A percentile compares a stretch with the other conserved stretches of the same genome.
phyloP scores from a whole-genome alignment of 2,329 filamentous ascomycete genomes.

The Calonectria pteridis region DNA sequence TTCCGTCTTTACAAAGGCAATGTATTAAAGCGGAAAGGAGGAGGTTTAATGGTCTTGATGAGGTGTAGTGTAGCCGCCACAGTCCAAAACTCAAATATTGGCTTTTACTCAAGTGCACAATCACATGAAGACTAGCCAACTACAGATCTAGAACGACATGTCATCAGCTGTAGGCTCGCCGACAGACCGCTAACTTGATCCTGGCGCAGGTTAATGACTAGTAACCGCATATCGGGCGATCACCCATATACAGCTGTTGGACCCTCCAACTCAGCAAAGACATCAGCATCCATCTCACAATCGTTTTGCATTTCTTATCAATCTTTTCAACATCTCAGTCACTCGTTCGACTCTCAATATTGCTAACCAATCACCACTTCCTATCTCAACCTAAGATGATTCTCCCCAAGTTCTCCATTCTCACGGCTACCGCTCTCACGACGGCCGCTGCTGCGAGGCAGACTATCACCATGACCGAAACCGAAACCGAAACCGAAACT shows the following conservation, averaged over 20 bases:
- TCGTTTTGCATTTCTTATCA: background rate
- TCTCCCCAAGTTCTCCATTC: background rate
- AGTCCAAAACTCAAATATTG: background rate
- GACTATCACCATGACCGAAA: background rate
- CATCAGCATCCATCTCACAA: background rate
- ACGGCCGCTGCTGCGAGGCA: background rate
- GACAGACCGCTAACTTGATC: background rate
- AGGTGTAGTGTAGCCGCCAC: background rate
- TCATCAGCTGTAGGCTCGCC: background rate
- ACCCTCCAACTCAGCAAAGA: background rate
- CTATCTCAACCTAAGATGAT: background rate
- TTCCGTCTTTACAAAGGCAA: background rate
- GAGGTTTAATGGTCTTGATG: background rate
- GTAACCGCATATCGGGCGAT: background rate
- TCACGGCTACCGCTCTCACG: background rate
- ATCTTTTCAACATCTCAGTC: background rate
- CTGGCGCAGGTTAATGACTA: background rate
- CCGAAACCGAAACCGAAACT: background rate
- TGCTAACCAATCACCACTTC: background rate
- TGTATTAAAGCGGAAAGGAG: background rate
- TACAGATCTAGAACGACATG: background rate
- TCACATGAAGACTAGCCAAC: background rate
- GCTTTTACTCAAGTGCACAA: background rate
- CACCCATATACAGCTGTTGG: background rate
- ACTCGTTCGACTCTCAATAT: background rate